Evolutionary conservation across 2,329 filamentous ascomycete genomes (phyloP).

Genomic region (Claviceps maximensis): DNA sequence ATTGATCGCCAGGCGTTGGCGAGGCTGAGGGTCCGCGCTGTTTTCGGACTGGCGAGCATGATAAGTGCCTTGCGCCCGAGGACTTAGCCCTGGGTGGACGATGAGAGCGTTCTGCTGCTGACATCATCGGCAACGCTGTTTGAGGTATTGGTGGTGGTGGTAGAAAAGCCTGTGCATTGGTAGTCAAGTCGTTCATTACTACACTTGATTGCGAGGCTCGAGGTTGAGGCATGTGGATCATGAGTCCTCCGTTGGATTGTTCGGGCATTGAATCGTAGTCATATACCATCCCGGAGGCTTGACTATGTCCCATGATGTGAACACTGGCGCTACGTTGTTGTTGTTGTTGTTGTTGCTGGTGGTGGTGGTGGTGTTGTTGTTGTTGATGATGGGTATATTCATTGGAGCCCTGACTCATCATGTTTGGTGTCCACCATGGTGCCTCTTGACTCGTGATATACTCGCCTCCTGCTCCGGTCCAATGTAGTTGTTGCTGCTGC

Average conservation of each 20-base stretch:
- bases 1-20: conserved; percentile 22
- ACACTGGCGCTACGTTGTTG: conserved; percentile 19
- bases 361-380: background rate
- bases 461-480: conserved; percentile 15
- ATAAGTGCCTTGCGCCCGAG: conserved; percentile 37
- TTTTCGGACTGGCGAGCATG: conserved; percentile 29
- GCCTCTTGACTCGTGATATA: conserved; percentile 13
- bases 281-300: conserved; percentile 27
- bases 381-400: conserved; percentile 7
- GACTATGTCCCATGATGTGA: conserved; percentile 27
- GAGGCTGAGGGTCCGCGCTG: conserved; percentile 26
- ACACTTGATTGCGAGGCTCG: conserved; percentile 21
- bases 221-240: conserved; percentile 42
- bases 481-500: conserved; percentile 12
- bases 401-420: conserved; percentile 14
- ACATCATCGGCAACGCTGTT: background rate
- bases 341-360: background rate
- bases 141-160: conserved; percentile 17
- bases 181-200: conserved; percentile 21
- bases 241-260: conserved; percentile 26
- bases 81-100: conserved; percentile 30
- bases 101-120: conserved; percentile 24
- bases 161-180: conserved; percentile 23
- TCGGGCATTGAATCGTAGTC: conserved; percentile 23
- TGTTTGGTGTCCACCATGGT: conserved; percentile 20